These are phyloP conservation scores for Leccinum imitatum DNA, from an alignment of 768 basidiomycete species.

Conservation along the genomic window DNA sequence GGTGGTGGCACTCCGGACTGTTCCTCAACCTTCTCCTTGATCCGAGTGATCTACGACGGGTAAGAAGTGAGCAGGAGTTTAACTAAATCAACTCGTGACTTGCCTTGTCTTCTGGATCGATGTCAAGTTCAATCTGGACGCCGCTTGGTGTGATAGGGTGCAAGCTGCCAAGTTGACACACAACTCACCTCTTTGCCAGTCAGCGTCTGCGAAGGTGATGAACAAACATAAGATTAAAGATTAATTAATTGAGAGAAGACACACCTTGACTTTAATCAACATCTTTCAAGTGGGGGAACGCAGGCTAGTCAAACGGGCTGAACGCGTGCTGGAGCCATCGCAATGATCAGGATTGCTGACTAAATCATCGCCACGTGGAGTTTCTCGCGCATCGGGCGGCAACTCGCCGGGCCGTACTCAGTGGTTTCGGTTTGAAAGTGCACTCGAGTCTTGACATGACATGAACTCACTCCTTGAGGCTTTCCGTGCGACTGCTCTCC, in stretches of 20 bases:
- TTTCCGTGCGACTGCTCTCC: not conserved
- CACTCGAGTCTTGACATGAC: not conserved
- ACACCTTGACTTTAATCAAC: conserved; percentile 30
- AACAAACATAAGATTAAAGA: not conserved
- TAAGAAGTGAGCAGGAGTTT: not conserved
- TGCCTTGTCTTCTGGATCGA: conserved; percentile 87
- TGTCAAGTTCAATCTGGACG: conserved; percentile 87
- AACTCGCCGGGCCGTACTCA: too few relatives aligned
- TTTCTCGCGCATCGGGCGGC: not conserved
- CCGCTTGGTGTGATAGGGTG: conserved; percentile 13
- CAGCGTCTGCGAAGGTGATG: conserved; percentile 37
- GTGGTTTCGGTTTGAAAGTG: too few relatives aligned
- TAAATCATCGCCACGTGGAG: not conserved
- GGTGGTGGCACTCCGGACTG: conserved; percentile 96
- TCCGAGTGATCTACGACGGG: conserved; percentile 70
- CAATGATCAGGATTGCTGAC: conserved; percentile 8
- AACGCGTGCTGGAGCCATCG: too few relatives aligned
- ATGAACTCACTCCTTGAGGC: not conserved
- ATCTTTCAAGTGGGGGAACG: conserved; percentile 14
- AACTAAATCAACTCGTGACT: conserved; percentile 14
- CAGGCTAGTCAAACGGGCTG: not conserved
- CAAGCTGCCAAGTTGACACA: not conserved
- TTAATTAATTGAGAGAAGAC: not conserved
- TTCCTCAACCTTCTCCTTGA: conserved; percentile 98
- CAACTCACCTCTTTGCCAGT: conserved; percentile 90